Conservation (phyloP, 805 yeast genomes). For the Gaillardinia entomophila region DNA sequence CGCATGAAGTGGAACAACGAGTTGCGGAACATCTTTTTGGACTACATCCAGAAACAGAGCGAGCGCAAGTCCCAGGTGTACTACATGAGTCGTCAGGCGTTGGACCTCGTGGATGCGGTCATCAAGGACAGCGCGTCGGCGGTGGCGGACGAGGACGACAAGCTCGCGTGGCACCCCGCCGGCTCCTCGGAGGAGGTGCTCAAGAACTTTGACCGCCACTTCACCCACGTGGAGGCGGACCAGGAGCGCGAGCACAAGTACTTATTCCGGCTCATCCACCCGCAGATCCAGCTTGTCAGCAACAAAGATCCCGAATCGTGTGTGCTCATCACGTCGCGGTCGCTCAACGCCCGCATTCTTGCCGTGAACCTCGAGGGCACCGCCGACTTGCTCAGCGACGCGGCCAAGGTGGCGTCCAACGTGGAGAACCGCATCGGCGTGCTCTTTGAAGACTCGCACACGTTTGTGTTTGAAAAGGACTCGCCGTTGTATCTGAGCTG, state of each 20-base stretch:
- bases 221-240: slow-evolving; percentile 34
- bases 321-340: slow-evolving; percentile 49
- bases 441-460: slow-evolving; percentile 49
- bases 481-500: slow-evolving; percentile 1
- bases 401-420: slow-evolving; percentile 28
- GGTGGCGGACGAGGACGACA: slow-evolving; percentile 10
- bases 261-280: slow-evolving; percentile 63
- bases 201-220: slow-evolving; percentile 46
- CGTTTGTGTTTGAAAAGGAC: slow-evolving; percentile 43
- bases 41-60: slow-evolving; percentile 44
- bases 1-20: slow-evolving; percentile 74
- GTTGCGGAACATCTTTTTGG: slow-evolving; percentile 57
- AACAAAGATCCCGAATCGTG: slow-evolving; percentile 43
- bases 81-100: slow-evolving; percentile 45
- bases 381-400: slow-evolving; percentile 27
- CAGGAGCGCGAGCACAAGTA: slow-evolving; percentile 51
- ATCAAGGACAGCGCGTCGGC: slow-evolving; percentile 14
- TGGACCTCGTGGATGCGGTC: slow-evolving; percentile 41
- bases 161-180: slow-evolving; percentile 4
- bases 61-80: slow-evolving; percentile 39
- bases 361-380: slow-evolving; percentile 38
- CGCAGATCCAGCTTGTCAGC: slow-evolving; percentile 69
- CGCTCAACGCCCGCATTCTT: slow-evolving; percentile 51
- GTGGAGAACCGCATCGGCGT: slow-evolving; percentile 56
- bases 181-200: slow-evolving; percentile 29